phyloP scores from a whole-genome alignment of 805 yeast genomes.

The Blastobotrys muscicola region DNA sequence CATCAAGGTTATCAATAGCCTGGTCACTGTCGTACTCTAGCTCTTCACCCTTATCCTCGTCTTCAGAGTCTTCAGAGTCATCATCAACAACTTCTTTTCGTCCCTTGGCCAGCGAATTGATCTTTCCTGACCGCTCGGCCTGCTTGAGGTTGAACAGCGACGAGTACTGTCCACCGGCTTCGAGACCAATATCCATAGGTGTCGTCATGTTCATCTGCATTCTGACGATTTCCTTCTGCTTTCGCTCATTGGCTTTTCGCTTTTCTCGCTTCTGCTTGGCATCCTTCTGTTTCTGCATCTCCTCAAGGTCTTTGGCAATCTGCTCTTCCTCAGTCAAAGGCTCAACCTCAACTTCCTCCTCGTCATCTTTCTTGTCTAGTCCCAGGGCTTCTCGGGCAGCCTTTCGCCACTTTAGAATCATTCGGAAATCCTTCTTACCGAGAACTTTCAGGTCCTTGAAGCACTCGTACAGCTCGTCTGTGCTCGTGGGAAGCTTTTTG shows the following conservation, averaged over 20 bases:
- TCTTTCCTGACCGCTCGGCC: constrained; percentile 83
- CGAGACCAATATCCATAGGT: constrained; percentile 86
- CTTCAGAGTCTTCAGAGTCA: constrained; percentile 19
- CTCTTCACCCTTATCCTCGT: constrained; percentile 27
- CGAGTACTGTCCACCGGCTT: constrained; percentile 67
- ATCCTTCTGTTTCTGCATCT: constrained; percentile 61
- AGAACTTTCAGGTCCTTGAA: constrained; percentile 86
- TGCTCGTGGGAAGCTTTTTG: constrained; percentile 65
- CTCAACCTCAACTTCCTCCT: constrained; percentile 52
- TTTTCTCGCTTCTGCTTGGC: constrained; percentile 68
- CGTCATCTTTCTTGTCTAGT: constrained; percentile 43
- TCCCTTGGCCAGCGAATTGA: constrained; percentile 67
- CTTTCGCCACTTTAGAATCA: constrained; percentile 78
- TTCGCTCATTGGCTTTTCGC: constrained; percentile 69
- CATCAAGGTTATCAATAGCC: constrained; percentile 52
- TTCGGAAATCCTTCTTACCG: constrained; percentile 88
- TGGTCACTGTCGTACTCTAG: constrained; percentile 26
- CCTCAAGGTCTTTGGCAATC: constrained; percentile 75
- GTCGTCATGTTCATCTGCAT: constrained; percentile 96
- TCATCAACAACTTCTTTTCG: constrained; percentile 39
- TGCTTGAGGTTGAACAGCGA: constrained; percentile 70
- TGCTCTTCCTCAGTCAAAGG: constrained; percentile 78
- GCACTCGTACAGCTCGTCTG: constrained; percentile 70
- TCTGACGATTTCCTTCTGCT: constrained; percentile 79
- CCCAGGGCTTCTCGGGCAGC: constrained; percentile 73